Base-by-base conservation (phyloP, 2,329 filamentous ascomycete species). In the Colletotrichum nymphaeae region DNA sequence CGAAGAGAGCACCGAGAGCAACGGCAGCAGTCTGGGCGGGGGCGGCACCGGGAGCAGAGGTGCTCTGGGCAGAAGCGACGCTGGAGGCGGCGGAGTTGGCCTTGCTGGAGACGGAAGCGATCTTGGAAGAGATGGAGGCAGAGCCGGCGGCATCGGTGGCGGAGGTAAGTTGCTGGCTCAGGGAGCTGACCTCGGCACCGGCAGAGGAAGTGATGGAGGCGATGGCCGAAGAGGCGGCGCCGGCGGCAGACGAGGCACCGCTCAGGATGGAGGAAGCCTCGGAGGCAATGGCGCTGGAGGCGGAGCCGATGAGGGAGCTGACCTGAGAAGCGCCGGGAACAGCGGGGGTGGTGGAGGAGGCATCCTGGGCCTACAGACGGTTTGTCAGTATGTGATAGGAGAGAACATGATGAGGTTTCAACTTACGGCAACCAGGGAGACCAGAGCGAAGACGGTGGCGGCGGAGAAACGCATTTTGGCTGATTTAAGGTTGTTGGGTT, bases 1-100 rank as follows among this genome's bases (percentile, higher is more conserved):
- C 86, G 62, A 87, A 79, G 71, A 88, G 80, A 28, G 85, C 86
- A 37, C 86, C 86, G 59, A 88, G 78, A 24, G 83, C 86, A 55
- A 87, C 76, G 32, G 82, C 85, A 32, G 81, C 86, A 19, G 85
- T 86, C 74, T 81, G 82, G 68, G 78, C 77, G 58, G 82, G 78
- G 60, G 78, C 81, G 7, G 81, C 65, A 32, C 75, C 76, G 22
- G 76, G 74, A 19, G 64, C 74, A 8, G 67, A 74, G 63, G 73
- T 77, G 56, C 69, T 67, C 67, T 52, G 66, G n/a, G 67, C 59
- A 19, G 37, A 14, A 26, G 19, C 52, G 22, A 30, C 35, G 9
- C 16, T 72, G 63, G 52, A 65, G 6, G 55, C 67, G 26, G 67
- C 59, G 16, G 37, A 14, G 37, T 14, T 42, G 19, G 24, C 35